Evolutionary conservation across 768 basidiomycete genomes (phyloP), one percentile per base, ranked within the genome.

Genomic region (Lentinula boryana): DNA sequence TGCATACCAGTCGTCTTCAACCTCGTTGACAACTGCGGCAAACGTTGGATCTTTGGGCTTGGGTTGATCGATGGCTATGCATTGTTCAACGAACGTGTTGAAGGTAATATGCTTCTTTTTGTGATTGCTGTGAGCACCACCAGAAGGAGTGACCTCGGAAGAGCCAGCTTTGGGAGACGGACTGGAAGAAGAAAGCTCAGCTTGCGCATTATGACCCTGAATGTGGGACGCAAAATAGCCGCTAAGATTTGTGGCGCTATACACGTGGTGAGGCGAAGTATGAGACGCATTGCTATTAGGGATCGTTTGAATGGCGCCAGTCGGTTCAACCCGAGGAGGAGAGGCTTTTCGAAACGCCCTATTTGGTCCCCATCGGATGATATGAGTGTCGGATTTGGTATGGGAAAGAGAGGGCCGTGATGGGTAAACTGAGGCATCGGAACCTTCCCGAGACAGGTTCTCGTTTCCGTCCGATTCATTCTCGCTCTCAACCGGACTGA

Each of bases 31-130:
- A 21, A 41, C 23, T 7, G 50, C 35, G 10, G 16, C 58, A 53
- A 52, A 44, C 21, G 49, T 46, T 3, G 35, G 31, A 23, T 52
- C 58, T 60, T 60, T 60, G 6, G 63, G 70, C 60, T 78, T 75
- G 0, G 90, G 91, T 67, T 87, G 87, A 69, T 93, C 91, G 69
- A 93, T 91, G 46, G 91, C 88, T 61, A 99, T 96, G 69, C 86
- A 94, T 71, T 98, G 96, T 71, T 97, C 91, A 41, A 99, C 96
- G 70, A 95, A 97, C 0, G 95, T 96, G 73, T 98, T 98, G 82
- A 98, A 98, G 66, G 83, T 89, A 76, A 98, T 98, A 71, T 97
- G 96, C 64, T 88, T 88, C 77, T 88, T 87, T 48, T 69, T 63
- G 62, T 54, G 40, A 58, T 59, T 62, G 44, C 57, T 62, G 31